Percentiles rank a stretch among this genome's conserved stretches.
Evolutionary conservation across 179 eudicot genomes (phyloP).

Genomic region (Spergularia azorica): DNA sequence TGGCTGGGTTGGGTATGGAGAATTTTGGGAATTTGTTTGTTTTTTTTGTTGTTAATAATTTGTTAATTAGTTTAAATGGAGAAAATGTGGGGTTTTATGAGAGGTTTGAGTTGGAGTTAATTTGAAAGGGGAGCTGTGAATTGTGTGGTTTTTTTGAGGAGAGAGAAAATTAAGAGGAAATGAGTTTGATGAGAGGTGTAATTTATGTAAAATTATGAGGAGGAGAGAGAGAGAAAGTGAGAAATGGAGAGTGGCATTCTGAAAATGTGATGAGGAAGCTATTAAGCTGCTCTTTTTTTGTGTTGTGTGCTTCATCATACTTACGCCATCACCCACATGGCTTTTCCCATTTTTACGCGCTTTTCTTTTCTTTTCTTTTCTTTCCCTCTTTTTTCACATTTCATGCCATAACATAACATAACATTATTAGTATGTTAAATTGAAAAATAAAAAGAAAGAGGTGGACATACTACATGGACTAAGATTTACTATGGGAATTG

Average conservation of each 20-base stretch:
- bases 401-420: too few relatives aligned
- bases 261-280: neutral
- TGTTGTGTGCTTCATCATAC: conserved; percentile 15
- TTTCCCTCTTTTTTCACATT: neutral
- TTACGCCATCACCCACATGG: conserved; percentile 25
- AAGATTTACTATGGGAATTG: too few relatives aligned
- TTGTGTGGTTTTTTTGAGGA: neutral
- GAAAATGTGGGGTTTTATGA: neutral
- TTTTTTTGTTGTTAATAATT: neutral
- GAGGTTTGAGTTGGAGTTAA: conserved; percentile 1
- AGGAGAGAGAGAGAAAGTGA: too few relatives aligned
- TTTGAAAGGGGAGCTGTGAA: neutral
- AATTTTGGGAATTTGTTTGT: neutral
- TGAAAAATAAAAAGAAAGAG: too few relatives aligned
- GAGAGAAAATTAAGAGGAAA: conserved; percentile 8
- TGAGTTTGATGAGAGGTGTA: neutral
- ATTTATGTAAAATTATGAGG: too few relatives aligned
- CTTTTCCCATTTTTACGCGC: conserved; percentile 23
- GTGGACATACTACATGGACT: too few relatives aligned
- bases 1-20: neutral
- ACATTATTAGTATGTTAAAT: too few relatives aligned
- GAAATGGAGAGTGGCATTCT: neutral
- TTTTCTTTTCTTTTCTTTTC: conserved; percentile 4
- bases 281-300: neutral
- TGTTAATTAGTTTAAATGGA: conserved; percentile 3